Base-by-base conservation (phyloP, 805 yeast species). In the Saccharomycopsis schoenii region DNA sequence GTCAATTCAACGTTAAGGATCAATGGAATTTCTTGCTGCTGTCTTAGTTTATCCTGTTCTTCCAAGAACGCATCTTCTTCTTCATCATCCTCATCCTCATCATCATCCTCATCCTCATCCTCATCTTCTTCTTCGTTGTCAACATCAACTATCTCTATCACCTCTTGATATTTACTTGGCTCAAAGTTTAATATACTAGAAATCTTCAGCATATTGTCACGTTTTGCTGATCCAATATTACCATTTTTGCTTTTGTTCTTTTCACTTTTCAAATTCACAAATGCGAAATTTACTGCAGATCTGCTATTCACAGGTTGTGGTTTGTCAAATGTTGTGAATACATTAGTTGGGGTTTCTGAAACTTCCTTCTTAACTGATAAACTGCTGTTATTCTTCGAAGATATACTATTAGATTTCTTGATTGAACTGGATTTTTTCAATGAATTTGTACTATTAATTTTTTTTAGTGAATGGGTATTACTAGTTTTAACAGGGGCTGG, bases 1-100 rank as follows among this genome's bases (percentile, higher is more conserved):
- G 72, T 67, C 42, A 83, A 69, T 0, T 87, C 87, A 9, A 83
- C 76, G 61, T 82, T 78, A 10, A 83, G 68, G 2, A 85, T 83
- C 14, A 83, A 77, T 29, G 83, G 80, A 1, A 86, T 85, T n/a
- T 69, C 72, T 34, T 67, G 66, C 21, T 57, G 52, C n/a, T 62
- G 58, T 36, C 42, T 51, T 8, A 39, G 47, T 14, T 57, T 51
- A 19, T 55, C 61, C 19, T 62, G 64, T 15, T 59, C 66, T 17
- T 36, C 58, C 17, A 59, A 61, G 12, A 29, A 47, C 3, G 60
- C 66, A 11, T 40, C 55, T 9, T 63, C 65, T 9, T 58, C 61
- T 36, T 61, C 64, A 24, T 61, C 64, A 15, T 63, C 64, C 10
- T 60, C 61, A 14, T 62, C 63, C 19, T 62, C 63, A 8, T 59